Evolutionary conservation across 805 yeast genomes (phyloP).

Genomic region (Wickerhamomyces queroliae): DNA sequence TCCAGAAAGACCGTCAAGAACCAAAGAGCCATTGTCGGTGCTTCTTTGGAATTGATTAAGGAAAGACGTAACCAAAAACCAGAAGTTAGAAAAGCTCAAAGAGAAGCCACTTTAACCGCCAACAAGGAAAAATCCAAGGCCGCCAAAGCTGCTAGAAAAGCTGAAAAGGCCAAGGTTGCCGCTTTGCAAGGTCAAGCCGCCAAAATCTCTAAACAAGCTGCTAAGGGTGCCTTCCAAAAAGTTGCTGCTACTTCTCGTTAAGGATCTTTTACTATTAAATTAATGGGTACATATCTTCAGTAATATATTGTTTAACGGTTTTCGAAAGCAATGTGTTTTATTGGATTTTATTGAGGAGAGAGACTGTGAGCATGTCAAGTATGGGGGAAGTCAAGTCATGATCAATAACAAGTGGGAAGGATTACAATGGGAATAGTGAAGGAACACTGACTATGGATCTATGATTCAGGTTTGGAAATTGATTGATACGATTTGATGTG

Average conservation of each 20-base stretch:
- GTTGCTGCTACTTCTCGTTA: slow-evolving; percentile 97
- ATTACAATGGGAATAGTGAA: too few relatives aligned
- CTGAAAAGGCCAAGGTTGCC: slow-evolving; percentile 79
- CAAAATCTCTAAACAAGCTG: slow-evolving; percentile 89
- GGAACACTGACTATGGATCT: too few relatives aligned
- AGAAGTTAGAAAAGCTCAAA: slow-evolving; percentile 96
- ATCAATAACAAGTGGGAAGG: too few relatives aligned
- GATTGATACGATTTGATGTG: too few relatives aligned
- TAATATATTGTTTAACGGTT: too few relatives aligned
- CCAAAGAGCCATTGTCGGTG: slow-evolving; percentile 99
- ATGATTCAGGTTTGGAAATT: too few relatives aligned
- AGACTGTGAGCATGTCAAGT: too few relatives aligned
- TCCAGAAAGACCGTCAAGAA: slow-evolving; percentile 95
- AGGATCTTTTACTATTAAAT: slow-evolving; percentile 23
- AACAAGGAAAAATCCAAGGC: slow-evolving; percentile 88
- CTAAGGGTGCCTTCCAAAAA: slow-evolving; percentile 97
- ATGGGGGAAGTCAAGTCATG: too few relatives aligned
- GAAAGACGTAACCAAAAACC: slow-evolving; percentile 96
- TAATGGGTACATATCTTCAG: too few relatives aligned
- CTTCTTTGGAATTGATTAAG: slow-evolving; percentile 95
- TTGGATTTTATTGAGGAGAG: too few relatives aligned
- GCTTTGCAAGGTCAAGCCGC: slow-evolving; percentile 73
- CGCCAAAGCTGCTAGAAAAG: slow-evolving; percentile 92
- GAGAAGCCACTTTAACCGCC: slow-evolving; percentile 81
- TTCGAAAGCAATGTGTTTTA: neutral